Evolutionary conservation across 78 protist species (phyloP).

Genomic region (Isochrysis galbana): DNA sequence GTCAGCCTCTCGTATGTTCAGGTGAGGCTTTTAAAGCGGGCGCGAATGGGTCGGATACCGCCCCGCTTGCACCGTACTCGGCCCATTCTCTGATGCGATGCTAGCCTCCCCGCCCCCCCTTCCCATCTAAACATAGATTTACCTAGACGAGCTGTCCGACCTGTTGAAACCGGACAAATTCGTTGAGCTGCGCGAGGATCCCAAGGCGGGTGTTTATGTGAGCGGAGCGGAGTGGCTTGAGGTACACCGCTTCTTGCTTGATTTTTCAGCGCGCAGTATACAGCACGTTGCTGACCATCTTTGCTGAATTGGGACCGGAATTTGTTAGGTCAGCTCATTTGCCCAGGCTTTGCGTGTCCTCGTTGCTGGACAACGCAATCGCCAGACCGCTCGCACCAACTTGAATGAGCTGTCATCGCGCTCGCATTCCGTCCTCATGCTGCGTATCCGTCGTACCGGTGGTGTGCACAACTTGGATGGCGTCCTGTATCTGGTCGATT

Average conservation of each 20-base stretch:
- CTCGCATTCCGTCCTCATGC: constrained; percentile 65
- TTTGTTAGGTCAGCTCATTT: neutral
- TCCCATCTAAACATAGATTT: constrained; percentile 4
- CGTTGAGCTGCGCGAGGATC: constrained; percentile 30
- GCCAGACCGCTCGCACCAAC: constrained; percentile 33
- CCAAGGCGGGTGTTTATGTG: constrained; percentile 34
- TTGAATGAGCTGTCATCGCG: constrained; percentile 44
- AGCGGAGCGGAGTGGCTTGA: too few species aligned
- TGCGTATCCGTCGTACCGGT: constrained; percentile 54
- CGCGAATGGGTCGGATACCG: neutral
- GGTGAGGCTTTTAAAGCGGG: neutral
- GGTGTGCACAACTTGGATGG: constrained; percentile 32
- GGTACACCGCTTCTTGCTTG: too few species aligned
- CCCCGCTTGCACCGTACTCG: constrained; percentile 15
- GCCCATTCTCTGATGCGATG: neutral
- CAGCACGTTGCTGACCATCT: too few species aligned
- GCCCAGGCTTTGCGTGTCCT: neutral
- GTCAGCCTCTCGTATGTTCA: neutral
- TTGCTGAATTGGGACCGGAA: too few species aligned
- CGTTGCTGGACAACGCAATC: too few species aligned
- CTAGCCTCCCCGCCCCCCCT: neutral
- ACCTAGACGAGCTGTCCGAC: constrained; percentile 38
- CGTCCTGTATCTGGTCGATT: constrained; percentile 85
- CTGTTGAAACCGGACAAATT: constrained; percentile 11
- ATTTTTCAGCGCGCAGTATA: too few species aligned